Percentiles rank a stretch among this genome's conserved stretches.
phyloP scores from a whole-genome alignment of 2,329 filamentous ascomycete genomes.

The Fusarium brevicatenulatum region DNA sequence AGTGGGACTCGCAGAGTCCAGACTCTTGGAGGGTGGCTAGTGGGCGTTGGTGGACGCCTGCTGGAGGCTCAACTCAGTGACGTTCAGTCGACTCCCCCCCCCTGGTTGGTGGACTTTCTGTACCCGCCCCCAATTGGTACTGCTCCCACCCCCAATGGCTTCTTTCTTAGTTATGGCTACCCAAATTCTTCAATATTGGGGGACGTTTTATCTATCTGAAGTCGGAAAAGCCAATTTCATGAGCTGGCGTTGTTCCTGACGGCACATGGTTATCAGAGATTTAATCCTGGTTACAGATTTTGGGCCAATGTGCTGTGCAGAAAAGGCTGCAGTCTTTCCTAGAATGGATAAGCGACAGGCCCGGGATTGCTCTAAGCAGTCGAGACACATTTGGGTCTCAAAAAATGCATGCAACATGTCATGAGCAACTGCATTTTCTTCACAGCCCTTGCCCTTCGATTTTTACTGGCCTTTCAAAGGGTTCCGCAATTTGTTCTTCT shows the following conservation, averaged over 20 bases:
- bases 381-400: conserved; percentile 13
- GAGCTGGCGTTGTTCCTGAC: conserved; percentile 28
- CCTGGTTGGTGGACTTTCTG: conserved; percentile 41
- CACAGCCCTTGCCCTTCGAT: not conserved
- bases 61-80: conserved; percentile 26
- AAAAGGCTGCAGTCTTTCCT: conserved; percentile 3
- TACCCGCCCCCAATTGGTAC: conserved; percentile 37
- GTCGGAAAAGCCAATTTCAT: conserved; percentile 13
- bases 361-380: conserved; percentile 3
- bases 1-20: conserved; percentile 14
- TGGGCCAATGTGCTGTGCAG: conserved; percentile 5
- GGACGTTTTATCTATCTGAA: conserved; percentile 6
- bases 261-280: conserved; percentile 31
- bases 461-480: not conserved
- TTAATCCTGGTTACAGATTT: conserved; percentile 7
- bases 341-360: conserved; percentile 19
- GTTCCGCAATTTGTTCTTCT: conserved; percentile 10
- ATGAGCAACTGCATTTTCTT: conserved; percentile 4
- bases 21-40: conserved; percentile 13
- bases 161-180: not conserved
- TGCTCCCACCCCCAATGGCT: conserved; percentile 35
- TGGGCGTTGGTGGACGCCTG: conserved; percentile 17
- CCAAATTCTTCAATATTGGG: conserved; percentile 39
- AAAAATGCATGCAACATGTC: conserved; percentile 6
- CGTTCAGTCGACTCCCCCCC: conserved; percentile 13